Percentiles rank a stretch among this genome's conserved stretches.
phyloP scores from a whole-genome alignment of 306 rosid genomes.

The Cotoneaster glaucophyllus region DNA sequence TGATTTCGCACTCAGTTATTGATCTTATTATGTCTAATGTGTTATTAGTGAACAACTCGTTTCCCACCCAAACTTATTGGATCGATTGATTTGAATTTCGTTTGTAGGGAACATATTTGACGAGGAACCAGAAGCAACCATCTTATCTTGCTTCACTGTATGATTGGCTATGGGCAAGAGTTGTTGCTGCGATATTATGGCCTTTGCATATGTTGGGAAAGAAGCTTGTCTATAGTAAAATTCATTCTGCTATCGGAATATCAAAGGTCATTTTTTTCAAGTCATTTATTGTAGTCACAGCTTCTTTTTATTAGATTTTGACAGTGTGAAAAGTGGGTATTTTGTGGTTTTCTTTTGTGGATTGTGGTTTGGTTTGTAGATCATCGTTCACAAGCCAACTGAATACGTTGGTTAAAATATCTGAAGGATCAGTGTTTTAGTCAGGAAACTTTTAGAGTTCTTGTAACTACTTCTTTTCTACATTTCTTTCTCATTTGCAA shows the following conservation, averaged over 20 bases:
- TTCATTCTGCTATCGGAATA: constrained; percentile 71
- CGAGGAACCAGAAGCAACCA: constrained; percentile 53
- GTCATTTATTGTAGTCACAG: background rate
- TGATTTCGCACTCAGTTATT: background rate
- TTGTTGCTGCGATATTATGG: constrained; percentile 51
- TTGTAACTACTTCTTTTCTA: background rate
- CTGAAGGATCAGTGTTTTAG: background rate
- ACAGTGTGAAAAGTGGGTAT: background rate
- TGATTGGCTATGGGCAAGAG: constrained; percentile 87
- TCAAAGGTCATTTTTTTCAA: constrained; percentile 35
- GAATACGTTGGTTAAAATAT: background rate
- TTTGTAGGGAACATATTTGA: constrained; percentile 68
- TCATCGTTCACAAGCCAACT: background rate
- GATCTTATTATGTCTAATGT: background rate
- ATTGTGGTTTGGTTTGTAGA: background rate
- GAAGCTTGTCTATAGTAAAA: constrained; percentile 66
- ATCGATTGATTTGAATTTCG: constrained; percentile 14
- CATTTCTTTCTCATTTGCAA: background rate
- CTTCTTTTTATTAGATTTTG: background rate
- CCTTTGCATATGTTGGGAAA: constrained; percentile 78
- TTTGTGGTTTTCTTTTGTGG: background rate
- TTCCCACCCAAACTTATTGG: constrained; percentile 7
- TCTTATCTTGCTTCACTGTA: constrained; percentile 40
- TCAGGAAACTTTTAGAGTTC: background rate
- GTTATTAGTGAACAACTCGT: background rate